A percentile compares a stretch with the other conserved stretches of the same genome.
These are phyloP conservation scores for Solanum pennellii DNA, from an alignment of 257 asterid species.

Conservation along the genomic window DNA sequence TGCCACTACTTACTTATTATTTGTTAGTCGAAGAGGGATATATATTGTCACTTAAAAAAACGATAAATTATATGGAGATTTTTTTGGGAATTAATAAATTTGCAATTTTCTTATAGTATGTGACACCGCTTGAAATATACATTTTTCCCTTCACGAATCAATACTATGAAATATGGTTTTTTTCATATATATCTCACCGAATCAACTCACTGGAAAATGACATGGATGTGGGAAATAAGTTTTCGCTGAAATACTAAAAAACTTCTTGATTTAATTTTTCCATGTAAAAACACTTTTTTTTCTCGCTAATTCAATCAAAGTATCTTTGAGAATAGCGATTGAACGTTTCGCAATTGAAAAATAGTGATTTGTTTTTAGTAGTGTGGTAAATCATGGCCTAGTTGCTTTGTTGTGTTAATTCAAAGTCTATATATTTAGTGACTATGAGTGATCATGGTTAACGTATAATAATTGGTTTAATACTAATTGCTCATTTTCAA, in stretches of 20 bases:
- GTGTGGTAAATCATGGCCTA: not conserved
- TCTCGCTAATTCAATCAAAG: not conserved
- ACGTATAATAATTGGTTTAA: not conserved
- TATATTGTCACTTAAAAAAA: too few species aligned
- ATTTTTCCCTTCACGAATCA: not conserved
- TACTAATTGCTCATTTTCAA: not conserved
- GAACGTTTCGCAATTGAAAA: not conserved
- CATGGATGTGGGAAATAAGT: not conserved
- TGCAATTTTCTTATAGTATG: too few species aligned
- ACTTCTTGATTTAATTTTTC: not conserved
- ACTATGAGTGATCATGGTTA: not conserved
- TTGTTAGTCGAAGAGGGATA: not conserved
- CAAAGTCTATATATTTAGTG: not conserved
- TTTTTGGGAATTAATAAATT: too few species aligned
- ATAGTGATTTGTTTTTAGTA: not conserved
- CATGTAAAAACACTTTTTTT: not conserved
- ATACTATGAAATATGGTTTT: not conserved
- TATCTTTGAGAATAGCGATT: not conserved
- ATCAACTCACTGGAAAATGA: not conserved
- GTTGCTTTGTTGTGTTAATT: not conserved
- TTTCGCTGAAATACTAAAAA: not conserved
- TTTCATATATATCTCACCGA: not conserved
- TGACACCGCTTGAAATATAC: too few species aligned
- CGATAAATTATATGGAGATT: rapidly evolving
- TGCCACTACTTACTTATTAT: not conserved